Percentiles rank a stretch among this genome's conserved stretches.
phyloP scores from a whole-genome alignment of 1,284 basidiomycete genomes.

The Apiotrichum siamense region DNA sequence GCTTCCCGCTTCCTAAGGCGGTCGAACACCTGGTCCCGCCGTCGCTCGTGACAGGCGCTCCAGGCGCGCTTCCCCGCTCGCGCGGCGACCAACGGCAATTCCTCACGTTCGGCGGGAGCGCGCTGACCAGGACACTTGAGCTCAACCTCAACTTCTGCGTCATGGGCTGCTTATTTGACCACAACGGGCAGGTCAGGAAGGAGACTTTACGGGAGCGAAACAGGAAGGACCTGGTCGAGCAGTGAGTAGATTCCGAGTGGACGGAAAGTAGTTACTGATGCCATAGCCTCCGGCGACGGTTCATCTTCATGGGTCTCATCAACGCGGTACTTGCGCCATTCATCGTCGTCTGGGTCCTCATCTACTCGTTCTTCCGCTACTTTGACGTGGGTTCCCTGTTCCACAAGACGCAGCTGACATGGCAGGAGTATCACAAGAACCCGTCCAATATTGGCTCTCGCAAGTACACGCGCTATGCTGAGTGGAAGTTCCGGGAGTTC shows the following conservation, averaged over 20 bases:
- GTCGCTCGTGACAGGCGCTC: conserved; percentile 23
- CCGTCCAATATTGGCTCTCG: conserved; percentile 88
- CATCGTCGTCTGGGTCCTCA: conserved; percentile 90
- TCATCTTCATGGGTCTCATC: conserved; percentile 92
- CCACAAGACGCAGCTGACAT: background rate
- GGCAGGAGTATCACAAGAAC: conserved; percentile 96
- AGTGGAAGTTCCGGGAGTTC: conserved; percentile 99
- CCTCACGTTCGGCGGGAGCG: conserved; percentile 42
- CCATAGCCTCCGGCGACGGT: conserved; percentile 67
- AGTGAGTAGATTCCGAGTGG: conserved; percentile 53
- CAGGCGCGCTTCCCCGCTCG: conserved; percentile 21
- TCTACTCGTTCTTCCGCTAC: conserved; percentile 99
- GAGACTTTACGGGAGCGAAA: conserved; percentile 83
- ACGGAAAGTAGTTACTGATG: background rate
- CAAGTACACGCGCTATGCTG: conserved; percentile 87
- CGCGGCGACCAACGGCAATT: conserved; percentile 23
- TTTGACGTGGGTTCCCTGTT: conserved; percentile 65
- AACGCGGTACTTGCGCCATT: conserved; percentile 95
- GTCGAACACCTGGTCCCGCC: conserved; percentile 33
- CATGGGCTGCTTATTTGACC: conserved; percentile 88
- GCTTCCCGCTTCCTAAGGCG: conserved; percentile 59
- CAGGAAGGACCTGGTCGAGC: conserved; percentile 68
- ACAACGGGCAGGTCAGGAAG: conserved; percentile 76
- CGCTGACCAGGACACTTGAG: conserved; percentile 79
- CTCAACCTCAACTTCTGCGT: conserved; percentile 95